A percentile compares a stretch with the other conserved stretches of the same genome.
These are phyloP conservation scores for Tricholoma sp. DNA, from an alignment of 768 basidiomycete genomes.

Conservation along the genomic window DNA sequence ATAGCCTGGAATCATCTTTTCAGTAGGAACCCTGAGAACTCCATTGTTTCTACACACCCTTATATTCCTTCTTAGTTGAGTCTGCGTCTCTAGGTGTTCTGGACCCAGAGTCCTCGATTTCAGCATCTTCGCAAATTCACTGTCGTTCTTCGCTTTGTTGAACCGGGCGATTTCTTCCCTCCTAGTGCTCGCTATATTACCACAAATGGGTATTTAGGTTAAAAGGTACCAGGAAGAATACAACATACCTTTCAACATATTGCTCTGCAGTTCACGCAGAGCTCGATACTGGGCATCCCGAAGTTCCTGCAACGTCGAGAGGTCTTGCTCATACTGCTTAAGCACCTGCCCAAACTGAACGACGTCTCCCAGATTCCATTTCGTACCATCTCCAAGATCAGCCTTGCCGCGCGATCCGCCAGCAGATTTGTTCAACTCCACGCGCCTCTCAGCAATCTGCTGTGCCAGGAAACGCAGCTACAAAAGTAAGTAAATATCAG, in stretches of 20 bases:
- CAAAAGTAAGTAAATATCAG: too few relatives aligned
- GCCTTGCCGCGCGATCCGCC: constrained; percentile 34
- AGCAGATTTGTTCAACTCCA: constrained; percentile 31
- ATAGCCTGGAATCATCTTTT: constrained; percentile 43
- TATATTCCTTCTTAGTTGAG: constrained; percentile 64
- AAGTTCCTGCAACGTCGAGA: constrained; percentile 42
- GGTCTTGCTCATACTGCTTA: constrained; percentile 45
- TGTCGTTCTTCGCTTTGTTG: constrained; percentile 70
- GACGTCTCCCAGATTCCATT: constrained; percentile 54
- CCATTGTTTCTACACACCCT: constrained; percentile 43
- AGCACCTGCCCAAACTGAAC: constrained; percentile 46
- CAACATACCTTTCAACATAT: constrained; percentile 59
- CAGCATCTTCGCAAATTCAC: constrained; percentile 72
- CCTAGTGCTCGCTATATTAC: constrained; percentile 61
- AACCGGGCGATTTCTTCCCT: constrained; percentile 81
- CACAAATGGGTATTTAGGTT: not conserved
- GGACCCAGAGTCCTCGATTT: constrained; percentile 78
- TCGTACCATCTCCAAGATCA: constrained; percentile 42
- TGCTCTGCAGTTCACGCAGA: constrained; percentile 56
- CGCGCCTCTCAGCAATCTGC: constrained; percentile 29
- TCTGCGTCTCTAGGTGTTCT: constrained; percentile 82
- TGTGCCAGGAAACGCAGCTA: constrained; percentile 44
- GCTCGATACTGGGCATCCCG: constrained; percentile 34
- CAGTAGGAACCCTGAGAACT: not conserved
- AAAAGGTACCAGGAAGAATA: not conserved